Base-by-base conservation (phyloP, 805 yeast genomes). In the Saturnispora saitoi region DNA sequence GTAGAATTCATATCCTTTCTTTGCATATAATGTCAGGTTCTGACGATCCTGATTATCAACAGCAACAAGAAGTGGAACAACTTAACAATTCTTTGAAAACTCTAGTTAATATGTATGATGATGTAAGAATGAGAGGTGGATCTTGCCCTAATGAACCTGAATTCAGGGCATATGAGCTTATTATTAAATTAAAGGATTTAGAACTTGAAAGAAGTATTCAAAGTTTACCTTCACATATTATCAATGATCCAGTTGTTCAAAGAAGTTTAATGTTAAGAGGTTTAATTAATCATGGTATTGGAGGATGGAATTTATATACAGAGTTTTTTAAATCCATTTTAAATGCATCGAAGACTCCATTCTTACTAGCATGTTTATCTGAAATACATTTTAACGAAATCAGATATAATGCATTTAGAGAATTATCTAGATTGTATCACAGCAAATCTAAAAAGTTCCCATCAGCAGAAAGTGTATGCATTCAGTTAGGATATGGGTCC, bases 31-130 rank as follows among this genome's bases (percentile, higher is more conserved):
- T 93, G 96, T 85, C 95, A 0, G 84, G 82, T 29, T 69, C 73
- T 34, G 65, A 76, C 9, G 73, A 70, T 31, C 67, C 67, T 2
- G 95, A 88, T 50, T 90, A 82, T 61, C 89, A 95, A 8, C 86
- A 86, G 56, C 99, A 93, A 62, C 99, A 93, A 65, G 99, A 93
- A 67, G 62, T 91, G 15, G 99, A 93, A 63, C 99, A 93, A 62
- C 76, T 93, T 62, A 89, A 86, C 60, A 93, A 93, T 59, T 86
- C 96, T 0, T 64, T 93, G 42, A 95, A 91, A 59, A 86, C 98
- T 0, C 68, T 93, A 32, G 76, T 86, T 3, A 96, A 93, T 60
- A 86, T 89, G 61, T 93, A 93, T 59, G 78, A 79, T 48, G 96
- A 86, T 58, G 81, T 82, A 10, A 70, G 95, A 40, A 77, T 81